These are phyloP conservation scores for Phytopythium ostracodes DNA, from an alignment of 352 stramenopile genomes.

Conservation along the genomic window DNA sequence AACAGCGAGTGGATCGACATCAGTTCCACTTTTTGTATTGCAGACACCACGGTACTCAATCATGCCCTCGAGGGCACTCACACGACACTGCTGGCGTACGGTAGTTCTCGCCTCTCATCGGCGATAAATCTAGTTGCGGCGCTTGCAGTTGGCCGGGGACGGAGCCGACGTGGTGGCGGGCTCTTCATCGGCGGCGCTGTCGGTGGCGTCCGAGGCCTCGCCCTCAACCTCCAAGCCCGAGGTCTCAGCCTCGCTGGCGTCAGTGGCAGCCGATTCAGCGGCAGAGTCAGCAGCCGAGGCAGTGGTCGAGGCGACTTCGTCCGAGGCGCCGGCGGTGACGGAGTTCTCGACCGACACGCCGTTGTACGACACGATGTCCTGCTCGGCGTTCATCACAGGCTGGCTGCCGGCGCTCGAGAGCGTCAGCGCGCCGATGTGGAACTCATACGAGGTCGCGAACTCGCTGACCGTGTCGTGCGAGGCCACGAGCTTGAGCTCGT, in stretches of 20 bases:
- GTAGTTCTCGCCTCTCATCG: neutral
- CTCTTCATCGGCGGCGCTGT: neutral
- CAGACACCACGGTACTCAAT: neutral
- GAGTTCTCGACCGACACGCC: constrained; percentile 32
- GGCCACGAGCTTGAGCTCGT: constrained; percentile 25
- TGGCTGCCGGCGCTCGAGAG: constrained; percentile 32
- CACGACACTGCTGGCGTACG: neutral
- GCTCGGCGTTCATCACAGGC: constrained; percentile 28
- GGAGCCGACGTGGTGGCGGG: neutral
- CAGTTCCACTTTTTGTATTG: neutral
- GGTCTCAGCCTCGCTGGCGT: neutral
- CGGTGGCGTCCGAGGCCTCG: no score
- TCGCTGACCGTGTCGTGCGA: constrained; percentile 25
- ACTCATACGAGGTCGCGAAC: constrained; percentile 25
- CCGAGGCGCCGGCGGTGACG: constrained; percentile 11
- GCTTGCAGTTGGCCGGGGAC: constrained; percentile 4
- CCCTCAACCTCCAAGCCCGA: neutral
- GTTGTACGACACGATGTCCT: constrained; percentile 41
- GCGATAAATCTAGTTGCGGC: constrained; percentile 5
- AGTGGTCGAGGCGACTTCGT: neutral
- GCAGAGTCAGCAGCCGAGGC: neutral
- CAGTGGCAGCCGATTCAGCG: neutral
- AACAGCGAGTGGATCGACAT: neutral
- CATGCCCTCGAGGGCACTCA: neutral
- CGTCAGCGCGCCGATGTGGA: constrained; percentile 44